Percentiles rank a stretch among this genome's conserved stretches.
Evolutionary conservation across 2,329 filamentous ascomycete species (phyloP).

Genomic region (Penicillium sp.): DNA sequence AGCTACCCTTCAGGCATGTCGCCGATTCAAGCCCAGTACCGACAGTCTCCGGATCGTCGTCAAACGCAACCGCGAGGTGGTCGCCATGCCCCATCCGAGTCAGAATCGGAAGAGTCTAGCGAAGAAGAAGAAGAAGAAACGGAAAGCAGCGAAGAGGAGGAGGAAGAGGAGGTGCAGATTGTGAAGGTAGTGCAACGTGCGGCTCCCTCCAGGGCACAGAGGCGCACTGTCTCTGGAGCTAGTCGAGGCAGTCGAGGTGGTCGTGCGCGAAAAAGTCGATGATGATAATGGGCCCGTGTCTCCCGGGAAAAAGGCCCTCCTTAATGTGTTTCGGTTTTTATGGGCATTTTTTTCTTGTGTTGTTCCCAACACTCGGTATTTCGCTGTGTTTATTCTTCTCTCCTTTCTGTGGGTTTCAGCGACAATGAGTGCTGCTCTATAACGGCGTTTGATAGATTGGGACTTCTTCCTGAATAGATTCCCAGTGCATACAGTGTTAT

Average conservation of each 20-base stretch:
- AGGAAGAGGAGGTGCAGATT: conserved; percentile 31
- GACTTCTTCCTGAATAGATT: conserved; percentile 5
- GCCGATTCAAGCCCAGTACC: conserved; percentile 27
- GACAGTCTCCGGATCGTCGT: conserved; percentile 21
- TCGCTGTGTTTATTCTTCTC: background rate
- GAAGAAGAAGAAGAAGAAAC: conserved; percentile 25
- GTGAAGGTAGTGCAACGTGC: conserved; percentile 33
- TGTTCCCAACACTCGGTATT: background rate
- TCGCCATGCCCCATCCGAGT: conserved; percentile 15
- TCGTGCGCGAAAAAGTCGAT: conserved; percentile 28
- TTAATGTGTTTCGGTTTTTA: conserved; percentile 1
- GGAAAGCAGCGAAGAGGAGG: conserved; percentile 33
- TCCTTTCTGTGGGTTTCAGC: background rate
- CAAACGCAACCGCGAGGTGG: conserved; percentile 15
- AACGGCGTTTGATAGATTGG: conserved; percentile 11
- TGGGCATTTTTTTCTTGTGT: conserved; percentile 3
- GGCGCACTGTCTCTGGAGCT: conserved; percentile 19
- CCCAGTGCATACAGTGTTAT: conserved; percentile 1
- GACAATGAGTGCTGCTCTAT: background rate
- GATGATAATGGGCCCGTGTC: conserved; percentile 8
- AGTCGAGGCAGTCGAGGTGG: conserved; percentile 15
- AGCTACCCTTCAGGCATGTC: conserved; percentile 17
- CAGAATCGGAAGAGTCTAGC: conserved; percentile 22
- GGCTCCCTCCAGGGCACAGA: conserved; percentile 22
- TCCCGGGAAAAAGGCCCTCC: conserved; percentile 3